phyloP scores from a whole-genome alignment of 352 stramenopile genomes.

The Phytophthora europaea region DNA sequence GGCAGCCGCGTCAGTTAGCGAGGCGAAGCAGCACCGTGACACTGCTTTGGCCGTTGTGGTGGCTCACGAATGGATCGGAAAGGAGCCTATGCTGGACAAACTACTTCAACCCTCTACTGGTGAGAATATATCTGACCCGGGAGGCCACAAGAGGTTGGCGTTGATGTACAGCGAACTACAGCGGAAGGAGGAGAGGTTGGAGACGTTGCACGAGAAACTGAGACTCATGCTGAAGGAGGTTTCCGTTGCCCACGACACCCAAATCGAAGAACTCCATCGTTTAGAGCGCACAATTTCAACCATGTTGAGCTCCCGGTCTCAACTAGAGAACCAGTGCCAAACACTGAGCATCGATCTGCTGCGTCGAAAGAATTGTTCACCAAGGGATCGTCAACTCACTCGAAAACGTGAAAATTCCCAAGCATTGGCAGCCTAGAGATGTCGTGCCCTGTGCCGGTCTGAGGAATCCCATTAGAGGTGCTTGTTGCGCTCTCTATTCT shows the following conservation, averaged over 20 bases:
- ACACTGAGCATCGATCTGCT: neutral
- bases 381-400: neutral
- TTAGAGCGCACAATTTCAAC: neutral
- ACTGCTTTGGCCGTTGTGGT: neutral
- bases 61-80: neutral
- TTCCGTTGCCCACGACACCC: neutral
- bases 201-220: neutral
- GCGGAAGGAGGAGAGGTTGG: neutral
- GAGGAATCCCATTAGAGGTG: neutral
- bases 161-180: neutral
- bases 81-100: neutral
- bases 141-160: neutral
- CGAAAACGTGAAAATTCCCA: neutral
- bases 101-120: neutral
- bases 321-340: slow-evolving; percentile 1
- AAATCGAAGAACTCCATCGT: neutral
- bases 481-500: too few species aligned
- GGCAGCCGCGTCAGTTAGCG: neutral
- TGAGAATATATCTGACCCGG: neutral
- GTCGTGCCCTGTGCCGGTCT: neutral
- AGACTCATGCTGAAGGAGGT: neutral
- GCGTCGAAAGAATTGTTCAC: neutral
- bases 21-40: neutral
- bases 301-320: neutral
- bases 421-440: neutral